Percentiles rank a stretch among this genome's conserved stretches.
Conservation (phyloP, 352 stramenopile species). For the Phytophthora boehmeriae region DNA sequence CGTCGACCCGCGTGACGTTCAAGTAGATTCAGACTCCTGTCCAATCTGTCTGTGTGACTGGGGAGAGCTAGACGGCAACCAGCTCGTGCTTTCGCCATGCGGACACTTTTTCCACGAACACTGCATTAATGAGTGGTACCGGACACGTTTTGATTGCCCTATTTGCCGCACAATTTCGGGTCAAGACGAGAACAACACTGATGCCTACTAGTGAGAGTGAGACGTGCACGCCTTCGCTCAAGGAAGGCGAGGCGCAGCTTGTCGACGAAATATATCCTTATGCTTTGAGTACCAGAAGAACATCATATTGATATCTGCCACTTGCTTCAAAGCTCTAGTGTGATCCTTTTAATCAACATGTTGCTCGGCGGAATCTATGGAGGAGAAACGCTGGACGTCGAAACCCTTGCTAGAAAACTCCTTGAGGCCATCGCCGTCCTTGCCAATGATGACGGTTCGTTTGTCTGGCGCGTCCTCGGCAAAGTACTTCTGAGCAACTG, state of each 20-base stretch:
- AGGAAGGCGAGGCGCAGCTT: constrained; percentile 9
- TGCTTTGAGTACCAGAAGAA: constrained; percentile 13
- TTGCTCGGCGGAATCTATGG: constrained; percentile 9
- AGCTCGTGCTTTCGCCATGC: constrained; percentile 79
- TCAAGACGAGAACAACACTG: constrained; percentile 36
- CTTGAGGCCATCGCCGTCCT: constrained; percentile 46
- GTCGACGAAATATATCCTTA: constrained; percentile 32
- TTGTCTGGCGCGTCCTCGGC: constrained; percentile 26
- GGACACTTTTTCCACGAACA: constrained; percentile 90
- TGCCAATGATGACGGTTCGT: constrained; percentile 67
- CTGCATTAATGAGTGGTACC: constrained; percentile 91
- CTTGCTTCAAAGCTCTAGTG: constrained; percentile 9
- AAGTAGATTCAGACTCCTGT: constrained; percentile 82
- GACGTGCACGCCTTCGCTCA: constrained; percentile 7
- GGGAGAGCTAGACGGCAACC: constrained; percentile 83
- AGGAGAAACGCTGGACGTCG: constrained; percentile 40
- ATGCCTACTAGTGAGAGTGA: constrained; percentile 18
- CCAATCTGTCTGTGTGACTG: constrained; percentile 88
- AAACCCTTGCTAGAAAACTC: constrained; percentile 58
- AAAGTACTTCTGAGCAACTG: constrained; percentile 64
- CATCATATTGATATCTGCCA: constrained; percentile 12
- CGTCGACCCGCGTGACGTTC: constrained; percentile 80
- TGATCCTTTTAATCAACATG: constrained; percentile 11
- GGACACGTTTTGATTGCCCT: constrained; percentile 87
- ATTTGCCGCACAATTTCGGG: constrained; percentile 88